Base-by-base conservation (phyloP, 2,329 filamentous ascomycete genomes). In the Hypomyces rosellus region DNA sequence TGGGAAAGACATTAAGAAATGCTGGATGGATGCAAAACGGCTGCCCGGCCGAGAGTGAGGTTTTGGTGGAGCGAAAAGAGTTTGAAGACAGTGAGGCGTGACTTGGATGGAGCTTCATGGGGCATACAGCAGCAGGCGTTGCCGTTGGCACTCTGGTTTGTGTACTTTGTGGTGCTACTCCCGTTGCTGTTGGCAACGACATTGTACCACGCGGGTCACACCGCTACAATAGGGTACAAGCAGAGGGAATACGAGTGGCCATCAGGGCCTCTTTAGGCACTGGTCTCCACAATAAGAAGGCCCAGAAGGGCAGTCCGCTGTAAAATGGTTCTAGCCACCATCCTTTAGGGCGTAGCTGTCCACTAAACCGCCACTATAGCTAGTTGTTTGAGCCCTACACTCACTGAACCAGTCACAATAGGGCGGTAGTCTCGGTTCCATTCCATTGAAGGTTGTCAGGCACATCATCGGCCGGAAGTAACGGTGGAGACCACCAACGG, bases 1-100 rank as follows among this genome's bases (percentile, higher is more conserved):
- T 30, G 12, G 30, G 20, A 46, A 48, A 45, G 54, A 45, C 59
- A 63, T 59, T 59, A 61, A 66, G 52, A 52, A 58, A 64, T 68
- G 61, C 58, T 64, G 49, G 47, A 53, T 51, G 51, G 39, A 50
- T 45, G 30, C 40, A 30, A 51, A 48, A 43, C 51, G 43, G 22
- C 50, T 40, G 43, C 48, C 42, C 18, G 48, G 50, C 56, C 43
- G 15, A 38, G 30, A 18, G 12, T 36, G 30, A 25, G 30, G 45
- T 34, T 40, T 40, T 51, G 34, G 46, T 33, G 45, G 39, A 20
- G 20, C 49, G 46, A 45, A 51, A 49, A 46, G 45, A 46, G 25
- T 30, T 30, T 30, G 48, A 55, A 42, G 48, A 22, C 50, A 53
- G 51, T 25, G 34, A 39, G n/a, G 49, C 49, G 39, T 51, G 49